Conservation (phyloP, 148 eudicot species). For the Cornus suecica region DNA sequence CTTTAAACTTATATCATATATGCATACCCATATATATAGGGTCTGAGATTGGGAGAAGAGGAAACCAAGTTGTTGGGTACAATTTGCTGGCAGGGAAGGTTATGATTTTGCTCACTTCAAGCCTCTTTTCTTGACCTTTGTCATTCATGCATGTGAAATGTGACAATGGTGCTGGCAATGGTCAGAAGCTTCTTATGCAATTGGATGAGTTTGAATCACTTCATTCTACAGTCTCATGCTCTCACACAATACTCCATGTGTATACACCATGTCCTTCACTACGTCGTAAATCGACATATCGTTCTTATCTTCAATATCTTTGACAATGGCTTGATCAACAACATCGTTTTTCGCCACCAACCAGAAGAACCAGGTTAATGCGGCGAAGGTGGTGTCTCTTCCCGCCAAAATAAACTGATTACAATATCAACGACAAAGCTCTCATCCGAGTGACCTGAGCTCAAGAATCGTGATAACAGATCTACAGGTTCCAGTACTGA, state of each 20-base stretch:
- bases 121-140: too few species aligned
- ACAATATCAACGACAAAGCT: slow-evolving; percentile 33
- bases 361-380: slow-evolving; percentile 43
- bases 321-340: slow-evolving; percentile 24
- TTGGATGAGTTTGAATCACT: too few species aligned
- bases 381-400: slow-evolving; percentile 40
- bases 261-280: slow-evolving; percentile 39
- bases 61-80: too few species aligned
- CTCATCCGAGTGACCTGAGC: slow-evolving; percentile 36
- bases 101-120: too few species aligned
- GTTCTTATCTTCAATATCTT: slow-evolving; percentile 17
- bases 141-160: too few species aligned
- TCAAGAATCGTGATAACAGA: slow-evolving; percentile 34
- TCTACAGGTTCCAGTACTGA: slow-evolving; percentile 22
- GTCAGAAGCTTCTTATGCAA: too few species aligned
- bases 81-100: too few species aligned
- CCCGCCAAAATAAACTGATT: slow-evolving; percentile 41
- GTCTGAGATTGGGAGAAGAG: too few species aligned
- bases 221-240: slow-evolving; percentile 50
- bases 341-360: slow-evolving; percentile 14
- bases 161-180: too few species aligned
- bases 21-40: too few species aligned
- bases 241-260: slow-evolving; percentile 40
- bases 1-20: too few species aligned
- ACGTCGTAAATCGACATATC: slow-evolving; percentile 30